These are phyloP conservation scores for Xylariaceae sp. DNA, from an alignment of 2,329 filamentous ascomycete genomes.

Conservation along the genomic window DNA sequence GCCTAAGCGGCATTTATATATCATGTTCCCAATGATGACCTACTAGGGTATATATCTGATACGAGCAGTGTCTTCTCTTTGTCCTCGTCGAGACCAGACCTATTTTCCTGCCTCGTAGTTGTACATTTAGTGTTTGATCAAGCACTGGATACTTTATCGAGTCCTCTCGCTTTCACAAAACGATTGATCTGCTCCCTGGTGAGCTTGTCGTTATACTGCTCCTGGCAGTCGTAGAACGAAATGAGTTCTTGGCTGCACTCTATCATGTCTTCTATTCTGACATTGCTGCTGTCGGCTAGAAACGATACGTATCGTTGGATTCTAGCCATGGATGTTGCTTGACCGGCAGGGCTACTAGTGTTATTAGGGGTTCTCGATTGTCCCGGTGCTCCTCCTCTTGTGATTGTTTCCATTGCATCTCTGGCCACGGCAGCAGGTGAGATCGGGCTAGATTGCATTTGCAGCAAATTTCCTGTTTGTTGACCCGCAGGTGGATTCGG, in stretches of 20 bases:
- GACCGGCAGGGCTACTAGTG: slow-evolving; percentile 18
- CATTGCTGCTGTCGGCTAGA: slow-evolving; percentile 74
- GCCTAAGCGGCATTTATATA: too few relatives aligned
- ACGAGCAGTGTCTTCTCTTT: too few relatives aligned
- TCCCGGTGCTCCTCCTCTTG: slow-evolving; percentile 36
- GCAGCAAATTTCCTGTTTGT: slow-evolving; percentile 39
- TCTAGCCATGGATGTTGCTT: slow-evolving; percentile 39
- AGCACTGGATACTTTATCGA: slow-evolving; percentile 42
- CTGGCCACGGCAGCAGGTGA: slow-evolving; percentile 41
- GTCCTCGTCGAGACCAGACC: too few relatives aligned
- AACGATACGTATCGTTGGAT: slow-evolving; percentile 69
- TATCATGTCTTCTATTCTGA: slow-evolving; percentile 81
- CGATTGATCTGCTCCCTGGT: slow-evolving; percentile 57
- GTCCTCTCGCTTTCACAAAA: slow-evolving; percentile 56
- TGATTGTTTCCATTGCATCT: slow-evolving; percentile 36
- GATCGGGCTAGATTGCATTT: too few relatives aligned
- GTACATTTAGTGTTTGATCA: too few relatives aligned
- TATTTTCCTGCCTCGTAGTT: too few relatives aligned
- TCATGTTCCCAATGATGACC: too few relatives aligned
- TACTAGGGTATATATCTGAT: too few relatives aligned
- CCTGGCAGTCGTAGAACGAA: slow-evolving; percentile 74
- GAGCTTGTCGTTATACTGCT: slow-evolving; percentile 60
- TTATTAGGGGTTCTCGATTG: slow-evolving; percentile 30
- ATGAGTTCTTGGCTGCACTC: slow-evolving; percentile 91
- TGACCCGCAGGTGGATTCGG: slow-evolving; percentile 41